These are phyloP conservation scores for Candida tallmaniae DNA, from an alignment of 805 yeast species.

Conservation along the genomic window DNA sequence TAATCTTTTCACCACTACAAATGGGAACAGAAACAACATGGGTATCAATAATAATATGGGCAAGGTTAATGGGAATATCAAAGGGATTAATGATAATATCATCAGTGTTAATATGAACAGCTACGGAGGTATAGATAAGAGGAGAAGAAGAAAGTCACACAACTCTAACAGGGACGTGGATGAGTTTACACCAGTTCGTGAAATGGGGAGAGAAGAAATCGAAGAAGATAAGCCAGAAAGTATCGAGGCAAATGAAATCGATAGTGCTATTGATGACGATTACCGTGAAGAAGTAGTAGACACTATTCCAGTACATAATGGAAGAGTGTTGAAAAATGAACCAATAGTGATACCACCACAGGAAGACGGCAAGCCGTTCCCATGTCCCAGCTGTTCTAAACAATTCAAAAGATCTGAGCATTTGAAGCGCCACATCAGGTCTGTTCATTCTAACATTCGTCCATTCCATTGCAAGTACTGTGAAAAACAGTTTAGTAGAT, in stretches of 20 bases:
- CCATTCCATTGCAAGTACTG: slow-evolving; percentile 44
- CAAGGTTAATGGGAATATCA: neutral
- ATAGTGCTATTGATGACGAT: slow-evolving; percentile 2
- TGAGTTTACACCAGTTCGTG: neutral
- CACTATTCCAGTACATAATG: slow-evolving; percentile 4
- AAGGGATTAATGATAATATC: neutral
- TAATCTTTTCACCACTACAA: neutral
- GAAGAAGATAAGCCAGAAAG: neutral
- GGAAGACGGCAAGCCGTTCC: slow-evolving; percentile 27
- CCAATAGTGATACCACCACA: slow-evolving; percentile 8
- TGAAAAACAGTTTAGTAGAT: slow-evolving; percentile 39
- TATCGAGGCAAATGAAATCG: neutral
- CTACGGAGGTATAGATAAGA: neutral
- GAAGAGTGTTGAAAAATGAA: slow-evolving; percentile 8
- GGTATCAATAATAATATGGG: neutral
- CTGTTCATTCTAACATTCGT: slow-evolving; percentile 41
- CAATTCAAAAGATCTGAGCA: slow-evolving; percentile 42
- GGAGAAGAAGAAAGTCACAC: neutral
- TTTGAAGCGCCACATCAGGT: slow-evolving; percentile 38
- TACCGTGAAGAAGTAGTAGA: slow-evolving; percentile 5
- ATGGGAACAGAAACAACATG: neutral
- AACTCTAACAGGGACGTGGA: neutral
- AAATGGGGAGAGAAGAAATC: neutral
- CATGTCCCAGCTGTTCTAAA: slow-evolving; percentile 39
- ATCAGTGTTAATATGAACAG: neutral